phyloP scores from a whole-genome alignment of 192 early-diverging fungal genomes.

The Phycomyces blakesleeanus region DNA sequence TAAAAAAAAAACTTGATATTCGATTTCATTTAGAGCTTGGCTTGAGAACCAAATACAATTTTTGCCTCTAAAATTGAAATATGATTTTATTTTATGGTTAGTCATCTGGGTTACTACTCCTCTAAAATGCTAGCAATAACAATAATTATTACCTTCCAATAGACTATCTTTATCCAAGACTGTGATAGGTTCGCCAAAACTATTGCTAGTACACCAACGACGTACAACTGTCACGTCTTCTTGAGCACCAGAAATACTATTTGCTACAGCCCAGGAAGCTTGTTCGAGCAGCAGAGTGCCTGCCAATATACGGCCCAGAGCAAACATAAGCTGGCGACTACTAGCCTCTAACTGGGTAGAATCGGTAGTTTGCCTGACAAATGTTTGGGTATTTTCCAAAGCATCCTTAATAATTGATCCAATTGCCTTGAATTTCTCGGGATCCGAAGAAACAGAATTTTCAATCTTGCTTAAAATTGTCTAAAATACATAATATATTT shows the following conservation, averaged over 20 bases:
- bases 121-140: too few species aligned
- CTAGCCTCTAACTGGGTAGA: conserved; percentile 34
- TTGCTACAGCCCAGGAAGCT: conserved; percentile 37
- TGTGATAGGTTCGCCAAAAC: conserved; percentile 12
- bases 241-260: background rate
- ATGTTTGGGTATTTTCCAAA: conserved; percentile 17
- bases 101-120: too few species aligned
- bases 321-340: conserved; percentile 47
- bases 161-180: background rate
- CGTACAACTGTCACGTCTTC: conserved; percentile 17
- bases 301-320: conserved; percentile 43
- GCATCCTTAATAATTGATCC: conserved; percentile 28
- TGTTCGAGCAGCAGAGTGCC: conserved; percentile 51
- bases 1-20: too few species aligned
- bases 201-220: conserved; percentile 21
- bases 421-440: conserved; percentile 13
- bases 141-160: conserved; percentile 13
- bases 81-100: too few species aligned
- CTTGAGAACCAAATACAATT: conserved; percentile 23
- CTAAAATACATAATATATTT: too few species aligned
- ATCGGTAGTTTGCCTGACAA: conserved; percentile 18
- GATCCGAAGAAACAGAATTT: background rate
- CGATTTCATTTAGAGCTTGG: conserved; percentile 28
- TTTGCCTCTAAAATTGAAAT: conserved; percentile 10
- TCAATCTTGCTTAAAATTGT: background rate